These are phyloP conservation scores for Populus nigra DNA, from an alignment of 345 rosid species.

Conservation along the genomic window DNA sequence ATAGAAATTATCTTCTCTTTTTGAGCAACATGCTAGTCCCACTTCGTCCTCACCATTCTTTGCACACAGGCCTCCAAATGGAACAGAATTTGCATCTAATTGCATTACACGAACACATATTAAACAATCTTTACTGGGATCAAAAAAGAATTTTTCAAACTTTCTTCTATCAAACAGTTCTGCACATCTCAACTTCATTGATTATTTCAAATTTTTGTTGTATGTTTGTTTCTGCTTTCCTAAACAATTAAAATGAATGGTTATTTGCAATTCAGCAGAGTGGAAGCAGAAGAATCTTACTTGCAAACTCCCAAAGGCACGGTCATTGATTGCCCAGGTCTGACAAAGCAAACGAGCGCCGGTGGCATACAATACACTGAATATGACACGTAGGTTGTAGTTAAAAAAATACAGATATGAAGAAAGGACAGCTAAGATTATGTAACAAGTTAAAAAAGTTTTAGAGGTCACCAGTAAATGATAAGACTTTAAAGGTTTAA, in stretches of 20 bases:
- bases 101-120: background rate
- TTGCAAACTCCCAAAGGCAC: slow-evolving; percentile 78
- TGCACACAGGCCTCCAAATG: background rate
- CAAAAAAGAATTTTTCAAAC: background rate
- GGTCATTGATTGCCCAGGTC: slow-evolving; percentile 87
- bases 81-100: slow-evolving; percentile 7
- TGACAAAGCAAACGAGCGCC: slow-evolving; percentile 91
- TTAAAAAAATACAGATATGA: background rate
- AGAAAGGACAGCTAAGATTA: background rate
- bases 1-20: background rate
- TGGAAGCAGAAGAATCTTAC: slow-evolving; percentile 35
- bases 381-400: slow-evolving; percentile 26
- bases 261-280: background rate
- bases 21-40: background rate
- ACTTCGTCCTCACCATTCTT: background rate
- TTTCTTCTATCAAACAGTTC: background rate
- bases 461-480: too few species aligned
- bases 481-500: too few species aligned
- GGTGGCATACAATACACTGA: slow-evolving; percentile 75
- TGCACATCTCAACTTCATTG: background rate
- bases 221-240: background rate
- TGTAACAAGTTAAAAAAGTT: background rate
- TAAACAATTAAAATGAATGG: background rate
- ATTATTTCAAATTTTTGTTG: background rate
- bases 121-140: background rate